A percentile compares a stretch with the other conserved stretches of the same genome.
These are phyloP conservation scores for Euclidium syriacum DNA, from an alignment of 345 rosid species.

Conservation along the genomic window DNA sequence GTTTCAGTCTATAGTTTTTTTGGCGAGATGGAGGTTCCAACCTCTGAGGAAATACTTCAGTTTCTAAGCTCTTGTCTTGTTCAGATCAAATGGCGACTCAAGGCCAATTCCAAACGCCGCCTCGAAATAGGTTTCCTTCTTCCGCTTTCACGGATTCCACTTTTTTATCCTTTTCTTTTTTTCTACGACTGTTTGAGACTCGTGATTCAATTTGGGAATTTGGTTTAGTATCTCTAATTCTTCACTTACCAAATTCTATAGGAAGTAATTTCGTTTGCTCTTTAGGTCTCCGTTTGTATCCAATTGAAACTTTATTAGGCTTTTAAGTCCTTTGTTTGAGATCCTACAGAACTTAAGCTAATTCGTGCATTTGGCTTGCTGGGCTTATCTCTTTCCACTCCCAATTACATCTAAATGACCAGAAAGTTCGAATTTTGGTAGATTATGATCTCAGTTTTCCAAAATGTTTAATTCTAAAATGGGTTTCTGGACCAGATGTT, in stretches of 20 bases:
- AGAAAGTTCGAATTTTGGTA: neutral
- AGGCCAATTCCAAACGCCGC: constrained; percentile 54
- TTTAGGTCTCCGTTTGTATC: neutral
- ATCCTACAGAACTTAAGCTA: neutral
- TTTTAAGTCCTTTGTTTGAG: neutral
- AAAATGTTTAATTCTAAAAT: neutral
- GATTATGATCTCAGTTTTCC: neutral
- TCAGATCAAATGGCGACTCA: constrained; percentile 71
- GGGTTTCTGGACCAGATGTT: constrained; percentile 49
- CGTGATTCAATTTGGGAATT: neutral
- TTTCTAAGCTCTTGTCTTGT: constrained; percentile 47
- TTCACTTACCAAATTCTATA: neutral
- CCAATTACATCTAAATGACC: neutral
- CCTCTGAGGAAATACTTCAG: constrained; percentile 42
- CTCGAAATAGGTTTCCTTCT: constrained; percentile 51
- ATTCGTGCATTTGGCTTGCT: neutral
- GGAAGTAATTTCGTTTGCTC: neutral
- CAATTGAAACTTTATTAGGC: neutral
- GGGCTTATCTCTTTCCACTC: neutral
- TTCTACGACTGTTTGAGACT: neutral
- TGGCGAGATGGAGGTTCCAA: constrained; percentile 31
- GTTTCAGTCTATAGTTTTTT: neutral
- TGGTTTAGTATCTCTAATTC: neutral
- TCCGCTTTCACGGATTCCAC: neutral
- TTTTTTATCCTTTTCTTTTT: too few relatives aligned